A percentile compares a stretch with the other conserved stretches of the same genome.
These are phyloP conservation scores for Trebouxiophyceae sp. DNA, from an alignment of 163 green algal species.

Conservation along the genomic window DNA sequence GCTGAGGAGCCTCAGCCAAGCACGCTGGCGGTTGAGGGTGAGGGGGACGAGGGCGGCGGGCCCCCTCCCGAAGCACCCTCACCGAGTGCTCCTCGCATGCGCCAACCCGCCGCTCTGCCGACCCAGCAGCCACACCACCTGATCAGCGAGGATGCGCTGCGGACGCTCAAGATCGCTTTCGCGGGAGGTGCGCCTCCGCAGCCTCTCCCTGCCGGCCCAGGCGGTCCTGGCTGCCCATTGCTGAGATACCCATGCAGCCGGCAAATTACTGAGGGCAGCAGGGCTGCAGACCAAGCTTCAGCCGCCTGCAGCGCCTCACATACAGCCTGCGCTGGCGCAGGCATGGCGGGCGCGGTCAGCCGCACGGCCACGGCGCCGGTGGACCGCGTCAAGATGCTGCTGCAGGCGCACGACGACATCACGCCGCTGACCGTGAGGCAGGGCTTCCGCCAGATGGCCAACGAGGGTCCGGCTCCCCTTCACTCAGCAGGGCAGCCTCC, in stretches of 20 bases:
- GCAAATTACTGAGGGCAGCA: neutral
- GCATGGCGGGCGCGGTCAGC: constrained; percentile 75
- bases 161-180: constrained; percentile 9
- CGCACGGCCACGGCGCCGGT: constrained; percentile 82
- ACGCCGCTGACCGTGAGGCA: constrained; percentile 51
- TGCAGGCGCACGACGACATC: constrained; percentile 68
- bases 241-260: neutral
- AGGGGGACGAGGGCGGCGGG: no score
- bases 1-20: no score
- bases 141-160: constrained; percentile 2
- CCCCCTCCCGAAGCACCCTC: no score
- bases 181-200: constrained; percentile 12
- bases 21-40: no score
- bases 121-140: neutral
- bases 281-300: neutral
- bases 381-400: constrained; percentile 89
- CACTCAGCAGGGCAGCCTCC: no score
- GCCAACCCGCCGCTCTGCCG: no score
- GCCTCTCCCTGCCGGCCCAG: no score
- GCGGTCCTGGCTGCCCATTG: no score
- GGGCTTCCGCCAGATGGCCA: constrained; percentile 59
- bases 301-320: neutral
- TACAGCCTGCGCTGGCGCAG: constrained; percentile 38
- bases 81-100: no score
- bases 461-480: constrained; percentile 69